These are phyloP conservation scores for Erodium trifolium DNA, from an alignment of 441 rosid genomes.

Conservation along the genomic window DNA sequence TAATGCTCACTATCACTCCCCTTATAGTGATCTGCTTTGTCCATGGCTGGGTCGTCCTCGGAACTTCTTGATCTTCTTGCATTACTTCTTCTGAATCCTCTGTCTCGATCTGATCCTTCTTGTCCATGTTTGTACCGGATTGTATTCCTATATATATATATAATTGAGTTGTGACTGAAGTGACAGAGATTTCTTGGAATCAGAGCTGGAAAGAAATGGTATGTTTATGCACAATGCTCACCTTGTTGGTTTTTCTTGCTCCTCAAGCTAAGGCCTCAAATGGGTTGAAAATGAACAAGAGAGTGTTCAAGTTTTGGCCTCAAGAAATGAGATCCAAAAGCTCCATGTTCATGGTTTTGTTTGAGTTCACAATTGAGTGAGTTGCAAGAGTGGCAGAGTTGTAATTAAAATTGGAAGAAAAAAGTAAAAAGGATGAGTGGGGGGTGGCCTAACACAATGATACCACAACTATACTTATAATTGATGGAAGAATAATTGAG, in stretches of 20 bases:
- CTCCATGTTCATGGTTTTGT: background rate
- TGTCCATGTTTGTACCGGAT: background rate
- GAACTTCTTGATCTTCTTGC: conserved; percentile 27
- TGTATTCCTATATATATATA: too few species aligned
- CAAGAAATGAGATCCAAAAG: background rate
- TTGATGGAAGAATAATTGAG: background rate
- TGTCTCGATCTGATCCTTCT: conserved; percentile 15
- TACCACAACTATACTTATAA: background rate
- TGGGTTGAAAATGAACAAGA: background rate
- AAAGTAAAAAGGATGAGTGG: background rate
- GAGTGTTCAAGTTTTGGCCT: background rate
- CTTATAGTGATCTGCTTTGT: conserved; percentile 66
- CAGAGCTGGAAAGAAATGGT: too few species aligned
- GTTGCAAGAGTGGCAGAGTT: background rate
- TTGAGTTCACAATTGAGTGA: background rate
- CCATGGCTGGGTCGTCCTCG: conserved; percentile 59
- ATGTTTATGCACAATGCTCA: background rate
- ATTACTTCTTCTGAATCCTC: conserved; percentile 27
- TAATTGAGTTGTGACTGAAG: too few species aligned
- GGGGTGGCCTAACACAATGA: background rate
- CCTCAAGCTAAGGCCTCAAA: background rate
- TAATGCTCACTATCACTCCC: conserved; percentile 52
- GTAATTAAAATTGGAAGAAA: background rate
- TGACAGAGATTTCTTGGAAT: too few species aligned
- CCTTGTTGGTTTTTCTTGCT: background rate